Base-by-base conservation (phyloP, 768 basidiomycete species). In the Amanita phalloides region DNA sequence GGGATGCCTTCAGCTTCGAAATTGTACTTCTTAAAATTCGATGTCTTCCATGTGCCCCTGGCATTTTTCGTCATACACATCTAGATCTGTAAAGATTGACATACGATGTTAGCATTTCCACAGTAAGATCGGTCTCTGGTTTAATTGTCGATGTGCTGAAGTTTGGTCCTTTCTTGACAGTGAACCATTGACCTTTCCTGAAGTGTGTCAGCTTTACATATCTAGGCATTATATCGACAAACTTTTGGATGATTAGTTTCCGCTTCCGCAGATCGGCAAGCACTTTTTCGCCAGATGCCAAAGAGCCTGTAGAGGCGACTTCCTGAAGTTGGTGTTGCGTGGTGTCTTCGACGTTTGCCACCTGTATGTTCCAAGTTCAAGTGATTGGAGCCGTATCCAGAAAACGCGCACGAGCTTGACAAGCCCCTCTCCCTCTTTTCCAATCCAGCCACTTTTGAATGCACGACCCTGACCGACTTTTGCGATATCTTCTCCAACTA, bases 361-460 rank as follows among this genome's bases (percentile, higher is more conserved):
- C 75, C 90, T 94, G 54, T 3, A 20, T 43, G 43, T 50, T n/a
- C 20, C 33, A 28, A 36, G 26, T n/a, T 38, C 37, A 38, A 46
- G 2, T 25, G 37, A 10, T 17, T 13, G 2, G 7, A 32, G 23
- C 17, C 23, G n/a, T 13, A 23, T 9, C 17, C 14, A n/a, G 23
- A 36, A 52, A 55, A n/a, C 9, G 77, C 89, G 57, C 55, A 95
- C 94, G 55, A 84, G 73, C 70, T 88, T 87, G 43, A 95, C 81
- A 57, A 99, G 79, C 17, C 87, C 90, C 56, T 80, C 77, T 6
- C 88, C 90, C 56, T 95, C 87, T 66, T 97, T 98, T 20, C 73
- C 76, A 55, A 98, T 91, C 96, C 96, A 99, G 51, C 87, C 89
- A 59, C 88, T 92, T 72, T 94, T 97, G 78, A 99, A 96, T 17